phyloP scores from a whole-genome alignment of 2,329 filamentous ascomycete genomes.

The Trichophyton schoenleinii region DNA sequence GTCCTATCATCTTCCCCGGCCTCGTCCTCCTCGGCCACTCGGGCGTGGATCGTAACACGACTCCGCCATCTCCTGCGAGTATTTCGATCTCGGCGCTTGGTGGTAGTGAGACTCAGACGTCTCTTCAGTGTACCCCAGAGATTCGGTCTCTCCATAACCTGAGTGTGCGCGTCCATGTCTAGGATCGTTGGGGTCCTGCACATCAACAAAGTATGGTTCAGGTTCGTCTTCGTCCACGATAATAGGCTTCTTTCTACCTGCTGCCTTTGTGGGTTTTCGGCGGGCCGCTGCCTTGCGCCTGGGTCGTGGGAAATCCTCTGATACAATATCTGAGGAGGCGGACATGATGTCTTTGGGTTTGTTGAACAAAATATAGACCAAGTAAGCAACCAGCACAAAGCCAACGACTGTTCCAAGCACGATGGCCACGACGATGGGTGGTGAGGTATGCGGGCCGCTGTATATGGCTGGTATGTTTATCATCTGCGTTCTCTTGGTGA shows the following conservation, averaged over 20 bases:
- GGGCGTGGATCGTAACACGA: background rate
- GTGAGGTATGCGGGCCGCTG: slow-evolving; percentile 40
- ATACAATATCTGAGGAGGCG: background rate
- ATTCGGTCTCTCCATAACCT: background rate
- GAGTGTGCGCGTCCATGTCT: background rate
- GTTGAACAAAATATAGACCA: background rate
- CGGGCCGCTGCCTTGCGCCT: background rate
- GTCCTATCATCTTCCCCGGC: background rate
- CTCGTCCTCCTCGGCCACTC: background rate
- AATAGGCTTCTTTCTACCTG: background rate
- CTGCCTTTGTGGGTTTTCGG: background rate
- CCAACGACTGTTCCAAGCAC: slow-evolving; percentile 37
- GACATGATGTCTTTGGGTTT: background rate
- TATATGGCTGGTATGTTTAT: slow-evolving; percentile 51
- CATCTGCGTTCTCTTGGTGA: slow-evolving; percentile 19
- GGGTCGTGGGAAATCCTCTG: background rate
- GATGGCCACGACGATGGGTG: slow-evolving; percentile 49
- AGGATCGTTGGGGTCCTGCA: background rate
- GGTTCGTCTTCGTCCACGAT: background rate
- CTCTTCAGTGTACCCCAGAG: background rate
- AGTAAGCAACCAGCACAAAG: slow-evolving; percentile 30
- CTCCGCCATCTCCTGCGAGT: background rate
- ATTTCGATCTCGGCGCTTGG: background rate
- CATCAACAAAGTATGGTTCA: background rate
- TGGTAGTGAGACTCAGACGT: background rate